A percentile compares a stretch with the other conserved stretches of the same genome.
These are phyloP conservation scores for Trichoderma oligosporum DNA, from an alignment of 2,329 filamentous ascomycete genomes.

Conservation along the genomic window DNA sequence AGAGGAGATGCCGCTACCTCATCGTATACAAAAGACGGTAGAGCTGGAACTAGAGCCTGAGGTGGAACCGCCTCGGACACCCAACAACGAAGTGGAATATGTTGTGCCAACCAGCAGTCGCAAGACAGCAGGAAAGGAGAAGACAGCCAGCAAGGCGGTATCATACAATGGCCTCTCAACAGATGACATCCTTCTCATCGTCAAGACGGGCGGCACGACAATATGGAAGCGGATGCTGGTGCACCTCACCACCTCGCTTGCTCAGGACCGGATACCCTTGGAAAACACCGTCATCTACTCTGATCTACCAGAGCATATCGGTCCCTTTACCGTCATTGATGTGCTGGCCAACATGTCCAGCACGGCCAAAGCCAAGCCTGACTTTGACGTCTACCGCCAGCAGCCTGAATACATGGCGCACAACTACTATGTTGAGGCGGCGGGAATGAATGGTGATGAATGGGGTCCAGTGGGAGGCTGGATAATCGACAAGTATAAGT, in stretches of 20 bases:
- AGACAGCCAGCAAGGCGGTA: background rate
- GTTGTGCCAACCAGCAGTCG: constrained; percentile 2
- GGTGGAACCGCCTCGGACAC: background rate
- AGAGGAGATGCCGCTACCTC: constrained; percentile 1
- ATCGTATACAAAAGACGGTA: background rate
- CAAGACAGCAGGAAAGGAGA: background rate
- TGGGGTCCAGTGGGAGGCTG: constrained; percentile 27
- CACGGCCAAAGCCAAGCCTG: constrained; percentile 19
- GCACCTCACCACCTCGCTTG: constrained; percentile 24
- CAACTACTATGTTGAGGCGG: constrained; percentile 26
- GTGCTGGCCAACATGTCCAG: constrained; percentile 25
- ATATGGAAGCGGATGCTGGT: constrained; percentile 28
- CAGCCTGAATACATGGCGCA: constrained; percentile 25
- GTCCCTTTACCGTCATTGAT: constrained; percentile 24
- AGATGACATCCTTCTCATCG: constrained; percentile 26
- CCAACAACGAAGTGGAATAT: constrained; percentile 1
- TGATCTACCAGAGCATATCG: constrained; percentile 23
- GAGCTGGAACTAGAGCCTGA: background rate
- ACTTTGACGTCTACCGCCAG: constrained; percentile 27
- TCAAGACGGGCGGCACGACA: constrained; percentile 28
- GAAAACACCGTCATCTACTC: constrained; percentile 27
- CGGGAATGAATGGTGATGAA: constrained; percentile 25
- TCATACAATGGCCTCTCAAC: constrained; percentile 19
- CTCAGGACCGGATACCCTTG: constrained; percentile 17
- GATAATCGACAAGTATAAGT: constrained; percentile 30